phyloP scores from a whole-genome alignment of 2,329 filamentous ascomycete genomes.

The Geosmithia putterillii region DNA sequence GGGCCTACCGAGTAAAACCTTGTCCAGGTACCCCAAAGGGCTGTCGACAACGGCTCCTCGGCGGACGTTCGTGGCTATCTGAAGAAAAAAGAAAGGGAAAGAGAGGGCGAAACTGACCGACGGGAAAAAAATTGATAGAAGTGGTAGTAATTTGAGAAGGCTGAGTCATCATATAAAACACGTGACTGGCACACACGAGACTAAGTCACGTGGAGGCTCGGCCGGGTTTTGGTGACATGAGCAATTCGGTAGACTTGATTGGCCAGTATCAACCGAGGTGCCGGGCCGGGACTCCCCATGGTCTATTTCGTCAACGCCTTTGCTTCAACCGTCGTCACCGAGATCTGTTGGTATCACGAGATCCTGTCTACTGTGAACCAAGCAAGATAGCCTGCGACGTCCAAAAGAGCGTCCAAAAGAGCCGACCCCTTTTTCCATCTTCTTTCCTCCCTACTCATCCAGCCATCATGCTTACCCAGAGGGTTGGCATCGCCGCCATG shows the following conservation, averaged over 20 bases:
- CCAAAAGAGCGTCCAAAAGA: no score
- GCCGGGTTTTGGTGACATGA: slow-evolving; percentile 13
- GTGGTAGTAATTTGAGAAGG: slow-evolving; percentile 1
- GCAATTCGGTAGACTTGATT: slow-evolving; percentile 25
- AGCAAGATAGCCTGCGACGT: neutral
- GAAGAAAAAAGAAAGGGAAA: slow-evolving; percentile 19
- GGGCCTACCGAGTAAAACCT: slow-evolving; percentile 11
- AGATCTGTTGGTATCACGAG: neutral
- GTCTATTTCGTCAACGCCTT: neutral
- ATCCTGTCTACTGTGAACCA: neutral
- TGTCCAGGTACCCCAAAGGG: neutral
- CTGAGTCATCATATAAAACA: slow-evolving; percentile 6
- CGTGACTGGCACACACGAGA: slow-evolving; percentile 8
- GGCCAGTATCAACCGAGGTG: slow-evolving; percentile 29
- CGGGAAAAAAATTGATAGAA: slow-evolving; percentile 4
- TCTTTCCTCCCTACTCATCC: neutral
- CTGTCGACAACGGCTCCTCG: slow-evolving; percentile 7
- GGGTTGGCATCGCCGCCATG: slow-evolving; percentile 45
- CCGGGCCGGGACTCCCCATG: slow-evolving; percentile 16
- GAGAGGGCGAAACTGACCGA: slow-evolving; percentile 1
- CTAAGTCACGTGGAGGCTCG: slow-evolving; percentile 6
- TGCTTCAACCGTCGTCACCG: neutral
- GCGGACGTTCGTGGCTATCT: slow-evolving; percentile 40
- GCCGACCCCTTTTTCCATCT: neutral
- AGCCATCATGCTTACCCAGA: slow-evolving; percentile 40